These are phyloP conservation scores for Luffa acutangula DNA, from an alignment of 306 rosid genomes.

Conservation along the genomic window DNA sequence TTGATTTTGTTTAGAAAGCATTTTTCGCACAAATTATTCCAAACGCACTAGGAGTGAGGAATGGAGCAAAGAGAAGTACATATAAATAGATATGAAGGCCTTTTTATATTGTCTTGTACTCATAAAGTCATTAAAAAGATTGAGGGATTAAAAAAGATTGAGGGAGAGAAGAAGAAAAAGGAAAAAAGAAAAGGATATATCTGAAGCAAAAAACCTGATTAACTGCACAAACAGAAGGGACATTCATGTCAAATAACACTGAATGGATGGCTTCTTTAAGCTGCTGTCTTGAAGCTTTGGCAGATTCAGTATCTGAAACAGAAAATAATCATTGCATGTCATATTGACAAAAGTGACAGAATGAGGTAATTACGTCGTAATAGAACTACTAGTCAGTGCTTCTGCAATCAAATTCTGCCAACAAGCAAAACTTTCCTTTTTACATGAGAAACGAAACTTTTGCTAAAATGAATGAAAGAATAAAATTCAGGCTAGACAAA, in stretches of 20 bases:
- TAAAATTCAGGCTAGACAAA: neutral
- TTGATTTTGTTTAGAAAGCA: too few species aligned
- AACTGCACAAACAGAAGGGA: constrained; percentile 81
- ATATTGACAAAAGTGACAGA: neutral
- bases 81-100: neutral
- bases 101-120: neutral
- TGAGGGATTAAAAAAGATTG: neutral
- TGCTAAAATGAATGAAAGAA: too few species aligned
- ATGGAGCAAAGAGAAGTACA: neutral
- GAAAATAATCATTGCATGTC: constrained; percentile 6
- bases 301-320: constrained; percentile 68
- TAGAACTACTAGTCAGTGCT: neutral
- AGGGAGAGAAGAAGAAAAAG: neutral
- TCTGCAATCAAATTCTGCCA: neutral
- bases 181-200: neutral
- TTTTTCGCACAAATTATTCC: too few species aligned
- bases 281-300: constrained; percentile 69
- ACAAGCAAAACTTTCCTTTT: neutral
- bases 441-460: too few species aligned
- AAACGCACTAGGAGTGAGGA: neutral
- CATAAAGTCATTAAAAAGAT: neutral
- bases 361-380: neutral
- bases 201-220: constrained; percentile 48
- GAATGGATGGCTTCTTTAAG: constrained; percentile 69
- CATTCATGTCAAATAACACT: constrained; percentile 73